Evolutionary conservation across 805 yeast genomes (phyloP).

Genomic region (Ogataea saltuana): DNA sequence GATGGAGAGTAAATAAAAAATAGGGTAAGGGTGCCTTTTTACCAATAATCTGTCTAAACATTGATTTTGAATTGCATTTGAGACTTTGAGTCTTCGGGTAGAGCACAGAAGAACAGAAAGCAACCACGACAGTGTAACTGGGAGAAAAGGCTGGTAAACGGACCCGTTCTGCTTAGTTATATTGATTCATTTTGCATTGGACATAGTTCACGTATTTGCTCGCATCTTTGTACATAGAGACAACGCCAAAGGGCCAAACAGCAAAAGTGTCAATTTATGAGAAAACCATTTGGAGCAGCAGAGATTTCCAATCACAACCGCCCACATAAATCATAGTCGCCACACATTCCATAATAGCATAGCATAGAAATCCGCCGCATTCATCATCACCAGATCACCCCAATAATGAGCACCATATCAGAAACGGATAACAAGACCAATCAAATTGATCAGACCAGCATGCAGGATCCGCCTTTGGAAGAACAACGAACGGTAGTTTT

Average conservation of each 20-base stretch:
- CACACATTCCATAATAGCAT: slow-evolving; percentile 4
- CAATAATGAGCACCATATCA: slow-evolving; percentile 2
- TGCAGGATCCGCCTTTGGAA: too few relatives aligned
- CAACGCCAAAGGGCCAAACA: neutral
- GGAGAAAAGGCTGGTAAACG: neutral
- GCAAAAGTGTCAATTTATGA: neutral
- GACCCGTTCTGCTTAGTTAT: neutral
- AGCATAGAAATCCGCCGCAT: slow-evolving; percentile 6
- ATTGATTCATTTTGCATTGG: slow-evolving; percentile 3
- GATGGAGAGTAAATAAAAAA: neutral
- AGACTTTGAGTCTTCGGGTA: neutral
- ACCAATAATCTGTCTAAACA: too few relatives aligned
- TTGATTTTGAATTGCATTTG: slow-evolving; percentile 1
- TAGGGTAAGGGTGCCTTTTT: neutral
- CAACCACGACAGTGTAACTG: neutral
- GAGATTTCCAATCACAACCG: neutral
- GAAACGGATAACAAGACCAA: too few relatives aligned
- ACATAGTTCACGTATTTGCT: neutral
- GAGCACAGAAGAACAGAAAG: neutral
- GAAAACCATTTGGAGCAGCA: too few relatives aligned
- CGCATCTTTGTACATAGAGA: slow-evolving; percentile 6
- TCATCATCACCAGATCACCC: neutral
- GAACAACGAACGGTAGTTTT: too few relatives aligned
- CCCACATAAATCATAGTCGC: neutral
- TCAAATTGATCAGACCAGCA: neutral